phyloP scores from a whole-genome alignment of 192 early-diverging fungal species.

The Entophlyctis helioformis region DNA sequence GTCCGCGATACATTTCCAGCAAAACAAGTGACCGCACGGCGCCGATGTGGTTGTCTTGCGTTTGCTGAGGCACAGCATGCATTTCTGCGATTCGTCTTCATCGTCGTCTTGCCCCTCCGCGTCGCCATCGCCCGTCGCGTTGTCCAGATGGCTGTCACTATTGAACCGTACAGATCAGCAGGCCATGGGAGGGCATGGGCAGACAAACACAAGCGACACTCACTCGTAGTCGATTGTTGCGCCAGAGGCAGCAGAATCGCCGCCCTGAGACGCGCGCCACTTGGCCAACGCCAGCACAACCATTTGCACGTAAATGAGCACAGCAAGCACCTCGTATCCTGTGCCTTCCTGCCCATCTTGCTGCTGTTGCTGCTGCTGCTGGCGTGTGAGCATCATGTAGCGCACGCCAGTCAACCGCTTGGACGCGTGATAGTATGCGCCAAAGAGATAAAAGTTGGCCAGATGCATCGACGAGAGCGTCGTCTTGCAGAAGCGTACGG shows the following conservation, averaged over 20 bases:
- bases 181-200: background rate
- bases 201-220: background rate
- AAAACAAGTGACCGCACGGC: slow-evolving; percentile 91
- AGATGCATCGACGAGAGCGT: slow-evolving; percentile 41
- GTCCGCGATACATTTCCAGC: slow-evolving; percentile 87
- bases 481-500: background rate
- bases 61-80: slow-evolving; percentile 74
- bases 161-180: slow-evolving; percentile 1
- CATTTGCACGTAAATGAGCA: slow-evolving; percentile 65
- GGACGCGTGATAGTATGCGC: slow-evolving; percentile 68
- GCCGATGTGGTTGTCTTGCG: slow-evolving; percentile 70
- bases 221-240: background rate
- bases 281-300: slow-evolving; percentile 35
- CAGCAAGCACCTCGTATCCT: slow-evolving; percentile 80
- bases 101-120: slow-evolving; percentile 9
- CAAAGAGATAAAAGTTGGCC: slow-evolving; percentile 80
- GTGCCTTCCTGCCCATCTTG: slow-evolving; percentile 55
- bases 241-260: slow-evolving; percentile 9
- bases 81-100: slow-evolving; percentile 38
- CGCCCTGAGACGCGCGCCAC: background rate
- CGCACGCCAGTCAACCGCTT: slow-evolving; percentile 69
- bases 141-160: too few relatives aligned
- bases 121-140: too few relatives aligned
- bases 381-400: slow-evolving; percentile 74
- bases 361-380: slow-evolving; percentile 57